Conservation (phyloP, 164 flowering plant species). For the Sedum album region DNA sequence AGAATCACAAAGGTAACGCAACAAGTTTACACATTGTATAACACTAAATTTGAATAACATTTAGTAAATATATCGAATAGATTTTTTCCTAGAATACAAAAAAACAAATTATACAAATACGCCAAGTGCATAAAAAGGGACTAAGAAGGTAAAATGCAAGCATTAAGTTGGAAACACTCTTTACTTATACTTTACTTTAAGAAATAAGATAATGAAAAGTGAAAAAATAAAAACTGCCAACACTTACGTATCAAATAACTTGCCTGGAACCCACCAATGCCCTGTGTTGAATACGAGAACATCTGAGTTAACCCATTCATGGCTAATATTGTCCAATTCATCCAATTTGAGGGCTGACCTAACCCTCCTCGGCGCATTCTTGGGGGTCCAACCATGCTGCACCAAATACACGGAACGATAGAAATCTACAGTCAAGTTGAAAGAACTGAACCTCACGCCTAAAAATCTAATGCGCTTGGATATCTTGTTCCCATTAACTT, state of each 20-base stretch:
- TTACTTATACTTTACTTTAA: not conserved
- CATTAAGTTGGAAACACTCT: not conserved
- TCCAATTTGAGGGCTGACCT: conserved; percentile 37
- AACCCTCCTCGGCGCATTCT: conserved; percentile 42
- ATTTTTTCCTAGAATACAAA: not conserved
- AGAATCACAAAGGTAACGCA: not conserved
- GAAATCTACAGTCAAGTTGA: conserved; percentile 40
- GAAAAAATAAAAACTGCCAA: not conserved
- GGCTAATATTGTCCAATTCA: conserved; percentile 34
- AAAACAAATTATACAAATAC: not conserved
- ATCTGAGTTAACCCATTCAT: conserved; percentile 42
- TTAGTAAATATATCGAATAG: not conserved
- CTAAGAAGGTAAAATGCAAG: not conserved
- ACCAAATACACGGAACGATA: conserved; percentile 48
- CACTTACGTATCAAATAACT: conserved; percentile 50
- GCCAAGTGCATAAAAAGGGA: not conserved
- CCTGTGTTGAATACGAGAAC: conserved; percentile 53
- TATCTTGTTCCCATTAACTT: conserved; percentile 43
- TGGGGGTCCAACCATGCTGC: conserved; percentile 28
- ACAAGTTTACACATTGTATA: not conserved
- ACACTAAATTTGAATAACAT: not conserved
- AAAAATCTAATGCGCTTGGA: conserved; percentile 41
- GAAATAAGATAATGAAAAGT: not conserved
- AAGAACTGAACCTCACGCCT: conserved; percentile 37
- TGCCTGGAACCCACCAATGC: conserved; percentile 62